Evolutionary conservation across 306 rosid species (phyloP).

Genomic region (Fragaria ananassa): DNA sequence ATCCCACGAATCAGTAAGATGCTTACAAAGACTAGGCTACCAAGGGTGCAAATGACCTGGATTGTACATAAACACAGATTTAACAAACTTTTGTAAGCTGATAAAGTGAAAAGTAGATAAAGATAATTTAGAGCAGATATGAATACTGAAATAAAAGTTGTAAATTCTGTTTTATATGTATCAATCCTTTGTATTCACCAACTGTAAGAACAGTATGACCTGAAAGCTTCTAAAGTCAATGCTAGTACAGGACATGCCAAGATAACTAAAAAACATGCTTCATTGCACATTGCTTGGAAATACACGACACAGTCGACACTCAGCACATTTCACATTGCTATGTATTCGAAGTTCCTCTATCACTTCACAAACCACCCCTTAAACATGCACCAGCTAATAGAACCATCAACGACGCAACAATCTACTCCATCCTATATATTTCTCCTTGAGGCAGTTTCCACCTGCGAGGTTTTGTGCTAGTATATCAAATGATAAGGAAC

Average conservation of each 20-base stretch:
- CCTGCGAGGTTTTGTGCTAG: background rate
- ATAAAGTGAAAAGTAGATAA: background rate
- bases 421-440: background rate
- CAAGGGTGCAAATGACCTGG: conserved; percentile 75
- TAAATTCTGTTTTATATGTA: background rate
- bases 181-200: background rate
- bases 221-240: background rate
- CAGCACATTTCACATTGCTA: background rate
- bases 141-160: background rate
- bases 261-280: background rate
- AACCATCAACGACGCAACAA: background rate
- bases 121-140: background rate
- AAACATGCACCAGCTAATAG: background rate
- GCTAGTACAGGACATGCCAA: background rate
- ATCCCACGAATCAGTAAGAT: conserved; percentile 71
- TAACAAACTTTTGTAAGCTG: background rate
- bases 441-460: background rate
- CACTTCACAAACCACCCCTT: background rate
- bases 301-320: background rate
- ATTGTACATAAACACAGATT: conserved; percentile 9
- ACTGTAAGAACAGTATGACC: background rate
- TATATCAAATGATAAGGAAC: too few species aligned
- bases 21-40: conserved; percentile 68
- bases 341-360: background rate
- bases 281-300: background rate